A percentile compares a stretch with the other conserved stretches of the same genome.
These are phyloP conservation scores for Jacaranda copaia DNA, from an alignment of 257 asterid genomes.

Conservation along the genomic window DNA sequence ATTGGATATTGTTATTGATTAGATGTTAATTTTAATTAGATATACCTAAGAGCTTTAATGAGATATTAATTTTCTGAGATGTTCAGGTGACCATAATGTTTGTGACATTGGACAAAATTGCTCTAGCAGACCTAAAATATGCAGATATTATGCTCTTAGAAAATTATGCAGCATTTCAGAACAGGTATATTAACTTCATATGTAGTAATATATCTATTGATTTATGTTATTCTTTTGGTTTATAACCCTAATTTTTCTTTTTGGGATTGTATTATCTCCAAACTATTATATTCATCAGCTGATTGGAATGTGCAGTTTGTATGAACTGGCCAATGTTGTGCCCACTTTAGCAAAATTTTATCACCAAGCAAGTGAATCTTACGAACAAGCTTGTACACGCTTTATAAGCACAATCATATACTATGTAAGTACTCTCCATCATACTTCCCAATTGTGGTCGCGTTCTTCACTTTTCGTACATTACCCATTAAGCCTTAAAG, in stretches of 20 bases:
- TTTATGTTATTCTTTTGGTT: slow-evolving; percentile 19
- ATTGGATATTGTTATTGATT: no score
- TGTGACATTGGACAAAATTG: slow-evolving; percentile 91
- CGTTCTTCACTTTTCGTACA: slow-evolving; percentile 16
- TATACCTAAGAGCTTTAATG: slow-evolving; percentile 28
- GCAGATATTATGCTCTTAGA: slow-evolving; percentile 85
- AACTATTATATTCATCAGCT: slow-evolving; percentile 36
- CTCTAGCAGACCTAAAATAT: slow-evolving; percentile 86
- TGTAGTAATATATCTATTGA: slow-evolving; percentile 7
- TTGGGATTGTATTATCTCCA: slow-evolving; percentile 2
- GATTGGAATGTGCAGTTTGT: slow-evolving; percentile 69
- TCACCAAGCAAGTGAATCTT: slow-evolving; percentile 98
- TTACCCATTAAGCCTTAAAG: slow-evolving; percentile 1
- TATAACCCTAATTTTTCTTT: background rate
- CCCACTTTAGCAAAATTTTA: slow-evolving; percentile 93
- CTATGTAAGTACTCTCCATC: slow-evolving; percentile 59
- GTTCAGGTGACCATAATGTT: slow-evolving; percentile 93
- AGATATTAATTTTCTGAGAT: no score
- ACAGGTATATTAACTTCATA: slow-evolving; percentile 63
- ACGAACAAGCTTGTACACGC: slow-evolving; percentile 91
- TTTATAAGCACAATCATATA: slow-evolving; percentile 85
- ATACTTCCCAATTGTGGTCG: slow-evolving; percentile 4
- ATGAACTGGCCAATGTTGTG: slow-evolving; percentile 97
- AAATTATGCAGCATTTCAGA: slow-evolving; percentile 98
- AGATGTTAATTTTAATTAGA: no score